Evolutionary conservation across 768 basidiomycete genomes (phyloP).

Genomic region (Collybia mongolica): DNA sequence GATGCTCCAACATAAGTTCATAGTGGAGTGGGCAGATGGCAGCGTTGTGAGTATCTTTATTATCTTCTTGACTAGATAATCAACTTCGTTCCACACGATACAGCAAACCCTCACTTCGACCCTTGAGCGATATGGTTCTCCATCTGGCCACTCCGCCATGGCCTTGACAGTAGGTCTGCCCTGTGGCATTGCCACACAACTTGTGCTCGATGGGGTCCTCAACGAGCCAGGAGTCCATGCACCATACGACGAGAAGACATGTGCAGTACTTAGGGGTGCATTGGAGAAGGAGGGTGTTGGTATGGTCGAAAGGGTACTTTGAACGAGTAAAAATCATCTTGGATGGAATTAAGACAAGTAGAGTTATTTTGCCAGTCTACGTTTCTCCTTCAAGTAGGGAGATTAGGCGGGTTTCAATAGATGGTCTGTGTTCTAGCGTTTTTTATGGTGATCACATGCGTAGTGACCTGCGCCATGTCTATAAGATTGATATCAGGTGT

Average conservation of each 20-base stretch:
- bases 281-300: conserved; percentile 78
- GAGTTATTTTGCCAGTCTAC: background rate
- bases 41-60: conserved; percentile 43
- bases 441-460: too few relatives aligned
- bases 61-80: background rate
- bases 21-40: conserved; percentile 88
- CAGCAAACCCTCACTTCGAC: conserved; percentile 89
- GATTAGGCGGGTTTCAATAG: too few relatives aligned
- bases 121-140: conserved; percentile 83
- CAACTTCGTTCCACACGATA: background rate
- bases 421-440: too few relatives aligned
- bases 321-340: conserved; percentile 14
- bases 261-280: conserved; percentile 65
- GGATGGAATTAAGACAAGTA: background rate
- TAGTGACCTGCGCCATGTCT: too few relatives aligned
- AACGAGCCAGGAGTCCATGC: conserved; percentile 76
- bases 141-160: conserved; percentile 85
- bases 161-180: conserved; percentile 89
- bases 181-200: conserved; percentile 90
- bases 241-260: conserved; percentile 86
- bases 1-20: conserved; percentile 98
- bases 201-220: conserved; percentile 86
- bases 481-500: too few relatives aligned
- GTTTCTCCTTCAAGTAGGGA: too few relatives aligned
- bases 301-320: conserved; percentile 67